Percentiles rank a stretch among this genome's conserved stretches.
These are phyloP conservation scores for Sporisorium reilianum DNA, from an alignment of 1,284 basidiomycete species.

Conservation along the genomic window DNA sequence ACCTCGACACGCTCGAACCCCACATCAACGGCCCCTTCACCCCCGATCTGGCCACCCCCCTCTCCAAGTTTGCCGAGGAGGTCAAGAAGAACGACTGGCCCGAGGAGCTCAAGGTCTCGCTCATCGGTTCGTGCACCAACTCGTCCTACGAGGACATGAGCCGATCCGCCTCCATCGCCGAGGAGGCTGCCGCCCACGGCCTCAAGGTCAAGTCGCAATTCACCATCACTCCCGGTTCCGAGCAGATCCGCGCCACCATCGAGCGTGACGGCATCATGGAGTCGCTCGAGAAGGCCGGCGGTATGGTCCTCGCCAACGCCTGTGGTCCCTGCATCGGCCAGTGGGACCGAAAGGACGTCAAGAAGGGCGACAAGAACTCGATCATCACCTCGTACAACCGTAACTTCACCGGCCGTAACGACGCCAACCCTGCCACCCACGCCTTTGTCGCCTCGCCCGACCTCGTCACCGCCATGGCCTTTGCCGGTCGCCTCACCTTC, in stretches of 20 bases:
- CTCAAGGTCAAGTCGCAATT: constrained; percentile 91
- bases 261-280: constrained; percentile 93
- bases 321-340: constrained; percentile 99
- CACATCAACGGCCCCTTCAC: constrained; percentile 95
- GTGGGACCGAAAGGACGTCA: constrained; percentile 96
- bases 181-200: constrained; percentile 87
- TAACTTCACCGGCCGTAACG: constrained; percentile 99
- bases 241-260: constrained; percentile 98
- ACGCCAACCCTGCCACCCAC: constrained; percentile 98
- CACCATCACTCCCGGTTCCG: constrained; percentile 97
- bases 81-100: constrained; percentile 98
- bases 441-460: constrained; percentile 99
- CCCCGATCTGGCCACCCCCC: constrained; percentile 74
- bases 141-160: constrained; percentile 99
- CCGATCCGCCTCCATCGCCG: constrained; percentile 92
- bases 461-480: constrained; percentile 96
- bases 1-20: constrained; percentile 95
- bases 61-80: constrained; percentile 92
- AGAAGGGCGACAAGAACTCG: constrained; percentile 95
- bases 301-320: constrained; percentile 95
- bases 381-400: constrained; percentile 99
- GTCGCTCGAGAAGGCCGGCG: constrained; percentile 87
- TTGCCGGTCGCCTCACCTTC: constrained; percentile 93
- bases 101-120: constrained; percentile 92
- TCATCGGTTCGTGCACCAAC: constrained; percentile 99